Evolutionary conservation across 2,329 filamentous ascomycete genomes (phyloP).

Genomic region (Aureobasidium leucospermi): DNA sequence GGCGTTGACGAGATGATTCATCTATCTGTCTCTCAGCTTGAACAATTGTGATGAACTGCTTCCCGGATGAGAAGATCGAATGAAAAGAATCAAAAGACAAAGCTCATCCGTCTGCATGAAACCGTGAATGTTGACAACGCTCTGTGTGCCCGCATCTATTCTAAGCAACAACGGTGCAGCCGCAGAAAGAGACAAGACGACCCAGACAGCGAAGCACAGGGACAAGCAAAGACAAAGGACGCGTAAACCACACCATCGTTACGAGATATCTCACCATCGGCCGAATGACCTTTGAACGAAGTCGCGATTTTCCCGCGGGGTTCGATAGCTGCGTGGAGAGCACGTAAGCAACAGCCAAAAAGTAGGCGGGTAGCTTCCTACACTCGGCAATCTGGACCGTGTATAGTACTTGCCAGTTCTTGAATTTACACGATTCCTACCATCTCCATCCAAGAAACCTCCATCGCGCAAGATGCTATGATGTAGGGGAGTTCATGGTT

Average conservation of each 20-base stretch:
- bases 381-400: background rate
- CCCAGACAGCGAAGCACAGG: background rate
- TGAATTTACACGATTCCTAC: no score
- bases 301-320: background rate
- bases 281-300: background rate
- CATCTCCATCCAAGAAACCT: no score
- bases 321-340: background rate
- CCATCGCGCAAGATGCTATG: no score
- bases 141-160: background rate
- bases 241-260: slow-evolving; percentile 1
- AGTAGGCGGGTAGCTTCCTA: background rate
- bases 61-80: background rate
- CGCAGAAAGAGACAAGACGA: background rate
- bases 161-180: slow-evolving; percentile 2
- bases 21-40: background rate
- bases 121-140: background rate
- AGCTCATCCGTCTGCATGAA: background rate
- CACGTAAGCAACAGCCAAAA: background rate
- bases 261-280: background rate
- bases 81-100: background rate
- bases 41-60: background rate
- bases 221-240: background rate
- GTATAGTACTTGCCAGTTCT: background rate
- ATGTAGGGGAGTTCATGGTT: background rate
- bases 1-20: background rate